Conservation (phyloP, 2,329 filamentous ascomycete genomes). For the Diplodia seriata region DNA sequence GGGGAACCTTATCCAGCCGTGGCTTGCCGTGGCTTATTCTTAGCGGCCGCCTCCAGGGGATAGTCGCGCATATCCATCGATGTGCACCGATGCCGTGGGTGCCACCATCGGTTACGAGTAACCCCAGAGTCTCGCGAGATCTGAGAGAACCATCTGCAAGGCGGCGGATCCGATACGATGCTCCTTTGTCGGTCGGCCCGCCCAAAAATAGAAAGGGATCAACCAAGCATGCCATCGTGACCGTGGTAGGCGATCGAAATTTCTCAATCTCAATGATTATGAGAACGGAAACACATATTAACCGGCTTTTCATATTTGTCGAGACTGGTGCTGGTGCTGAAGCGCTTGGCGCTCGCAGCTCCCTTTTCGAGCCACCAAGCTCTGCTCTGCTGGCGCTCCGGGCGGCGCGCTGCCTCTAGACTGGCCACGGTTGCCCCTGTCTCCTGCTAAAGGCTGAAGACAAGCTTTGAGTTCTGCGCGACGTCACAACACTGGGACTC, state of each 20-base stretch:
- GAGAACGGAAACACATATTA: neutral
- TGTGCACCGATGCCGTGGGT: conserved; percentile 1
- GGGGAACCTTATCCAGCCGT: conserved; percentile 22
- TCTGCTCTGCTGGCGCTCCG: conserved; percentile 6
- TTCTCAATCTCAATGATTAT: neutral
- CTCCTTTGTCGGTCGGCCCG: neutral
- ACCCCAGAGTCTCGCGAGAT: conserved; percentile 15
- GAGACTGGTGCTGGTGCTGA: neutral
- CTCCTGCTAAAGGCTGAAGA: conserved; percentile 14
- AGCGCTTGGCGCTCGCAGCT: conserved; percentile 14
- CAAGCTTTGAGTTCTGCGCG: conserved; percentile 1
- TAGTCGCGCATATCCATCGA: neutral
- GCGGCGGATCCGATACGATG: conserved; percentile 14
- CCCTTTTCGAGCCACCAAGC: conserved; percentile 10
- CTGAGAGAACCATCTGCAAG: conserved; percentile 2
- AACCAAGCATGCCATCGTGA: conserved; percentile 5
- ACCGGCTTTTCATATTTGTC: conserved; percentile 1
- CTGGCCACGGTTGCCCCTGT: conserved; percentile 8
- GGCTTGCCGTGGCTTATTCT: neutral
- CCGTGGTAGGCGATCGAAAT: conserved; percentile 18
- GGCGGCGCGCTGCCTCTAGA: conserved; percentile 14
- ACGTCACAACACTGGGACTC: conserved; percentile 6
- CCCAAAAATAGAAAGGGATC: conserved; percentile 17
- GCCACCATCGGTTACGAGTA: conserved; percentile 11
- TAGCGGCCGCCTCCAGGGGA: conserved; percentile 24